Evolutionary conservation across 192 early-diverging fungal genomes (phyloP).

Genomic region (Lunasporangiospora selenospora): DNA sequence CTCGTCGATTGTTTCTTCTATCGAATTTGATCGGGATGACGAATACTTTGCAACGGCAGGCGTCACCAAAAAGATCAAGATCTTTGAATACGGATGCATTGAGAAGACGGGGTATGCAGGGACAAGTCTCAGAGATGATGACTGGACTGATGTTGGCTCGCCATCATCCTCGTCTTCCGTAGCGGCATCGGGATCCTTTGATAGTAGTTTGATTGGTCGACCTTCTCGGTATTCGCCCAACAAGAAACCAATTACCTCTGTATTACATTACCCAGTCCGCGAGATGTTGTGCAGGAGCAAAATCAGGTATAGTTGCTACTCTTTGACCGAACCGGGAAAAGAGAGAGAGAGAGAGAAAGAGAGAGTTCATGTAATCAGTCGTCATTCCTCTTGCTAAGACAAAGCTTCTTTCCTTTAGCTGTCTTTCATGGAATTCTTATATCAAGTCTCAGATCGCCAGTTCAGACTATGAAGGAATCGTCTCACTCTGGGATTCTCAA

Average conservation of each 20-base stretch:
- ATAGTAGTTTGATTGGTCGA: slow-evolving; percentile 25
- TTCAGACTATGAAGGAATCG: slow-evolving; percentile 92
- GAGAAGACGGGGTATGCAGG: slow-evolving; percentile 40
- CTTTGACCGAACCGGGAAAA: too few species aligned
- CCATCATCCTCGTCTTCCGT: too few species aligned
- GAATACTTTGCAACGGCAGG: slow-evolving; percentile 95
- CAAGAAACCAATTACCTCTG: slow-evolving; percentile 46
- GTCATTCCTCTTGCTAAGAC: too few species aligned
- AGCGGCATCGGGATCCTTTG: too few species aligned
- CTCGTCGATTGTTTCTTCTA: slow-evolving; percentile 88
- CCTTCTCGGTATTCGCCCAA: slow-evolving; percentile 14
- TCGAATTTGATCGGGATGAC: slow-evolving; percentile 95
- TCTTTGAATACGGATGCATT: slow-evolving; percentile 81
- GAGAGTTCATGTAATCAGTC: neutral
- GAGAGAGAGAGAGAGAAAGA: neutral
- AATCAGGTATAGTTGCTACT: slow-evolving; percentile 78
- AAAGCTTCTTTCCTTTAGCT: slow-evolving; percentile 56
- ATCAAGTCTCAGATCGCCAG: slow-evolving; percentile 86
- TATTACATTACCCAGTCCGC: slow-evolving; percentile 79
- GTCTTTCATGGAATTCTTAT: slow-evolving; percentile 89
- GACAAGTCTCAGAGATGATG: slow-evolving; percentile 34
- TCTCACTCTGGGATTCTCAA: slow-evolving; percentile 87
- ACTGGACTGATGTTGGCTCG: too few species aligned
- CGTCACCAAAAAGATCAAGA: slow-evolving; percentile 91
- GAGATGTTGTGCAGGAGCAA: slow-evolving; percentile 84